Base-by-base conservation (phyloP, 1,139 yeast species). In the Yamadazyma buinensis region DNA sequence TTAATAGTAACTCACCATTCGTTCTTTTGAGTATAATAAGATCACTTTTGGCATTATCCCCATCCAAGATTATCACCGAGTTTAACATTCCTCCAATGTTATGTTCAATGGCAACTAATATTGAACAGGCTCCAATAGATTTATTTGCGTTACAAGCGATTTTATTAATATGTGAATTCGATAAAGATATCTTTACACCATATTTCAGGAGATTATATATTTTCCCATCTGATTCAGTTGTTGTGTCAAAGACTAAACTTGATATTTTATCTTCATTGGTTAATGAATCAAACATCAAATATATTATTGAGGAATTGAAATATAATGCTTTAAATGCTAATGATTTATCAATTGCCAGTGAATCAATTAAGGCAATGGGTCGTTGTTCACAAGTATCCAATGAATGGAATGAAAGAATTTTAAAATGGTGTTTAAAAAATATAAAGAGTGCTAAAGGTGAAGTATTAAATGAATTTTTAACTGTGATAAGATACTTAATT, bases 401-500 rank as follows among this genome's bases (percentile, higher is more conserved):
- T 1, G 59, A 54, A 14, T 71, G 74, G 66, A 55, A 55, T 30
- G 49, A 54, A 19, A 54, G 46, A 29, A 57, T 70, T 7, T 57
- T 72, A 31, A 57, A 55, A 23, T 72, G 77, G 77, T 62, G 72
- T 42, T 54, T 68, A 29, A 45, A 48, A 14, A 65, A 64, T 34
- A 51, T 67, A 12, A 52, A 45, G 28, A 42, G 59, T 29, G 49
- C 61, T 11, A 46, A 49, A 12, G 63, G 64, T 0, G 45, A 51
- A 2, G 63, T 75, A 7, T 64, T 77, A 28, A 72, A 77, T 33
- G 87, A 84, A 42, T 63, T 84, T 27, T 67, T 86, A 5, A 74
- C 82, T 12, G 84, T 83, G 2, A 70, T 90, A 14, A 68, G 97
- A 26, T 77, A 73, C 42, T 61, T 90, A 40, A 75, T 90, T 25